phyloP scores from a whole-genome alignment of 768 basidiomycete genomes.

The Mrakia gelida region DNA sequence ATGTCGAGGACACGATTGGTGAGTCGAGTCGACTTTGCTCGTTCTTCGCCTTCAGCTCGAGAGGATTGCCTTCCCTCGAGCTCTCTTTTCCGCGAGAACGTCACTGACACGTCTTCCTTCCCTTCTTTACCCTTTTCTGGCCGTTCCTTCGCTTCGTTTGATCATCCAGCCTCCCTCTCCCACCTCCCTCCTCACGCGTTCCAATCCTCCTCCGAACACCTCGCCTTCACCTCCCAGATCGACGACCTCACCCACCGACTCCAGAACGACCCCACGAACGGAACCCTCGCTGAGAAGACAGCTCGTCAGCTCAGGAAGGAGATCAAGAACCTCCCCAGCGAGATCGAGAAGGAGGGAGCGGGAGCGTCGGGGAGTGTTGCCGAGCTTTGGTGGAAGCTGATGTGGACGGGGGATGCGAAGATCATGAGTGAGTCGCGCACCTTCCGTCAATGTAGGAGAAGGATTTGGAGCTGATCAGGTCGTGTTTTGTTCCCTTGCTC shows the following conservation, averaged over 20 bases:
- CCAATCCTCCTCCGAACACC: constrained; percentile 20
- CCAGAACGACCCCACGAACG: background rate
- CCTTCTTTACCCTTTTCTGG: background rate
- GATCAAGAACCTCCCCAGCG: constrained; percentile 19
- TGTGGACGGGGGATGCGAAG: constrained; percentile 19
- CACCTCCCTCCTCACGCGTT: constrained; percentile 15
- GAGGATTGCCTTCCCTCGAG: no score
- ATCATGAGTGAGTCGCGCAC: constrained; percentile 7
- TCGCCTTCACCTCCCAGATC: constrained; percentile 7
- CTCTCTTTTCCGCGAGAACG: background rate
- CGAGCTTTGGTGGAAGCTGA: constrained; percentile 27
- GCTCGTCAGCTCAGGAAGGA: constrained; percentile 12
- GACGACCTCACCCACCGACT: constrained; percentile 22
- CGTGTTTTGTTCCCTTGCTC: background rate
- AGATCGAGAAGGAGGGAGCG: constrained; percentile 15
- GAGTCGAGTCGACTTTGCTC: background rate
- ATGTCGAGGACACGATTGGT: constrained; percentile 8
- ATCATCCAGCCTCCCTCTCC: background rate
- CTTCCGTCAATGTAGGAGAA: no score
- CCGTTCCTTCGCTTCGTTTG: background rate
- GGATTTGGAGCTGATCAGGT: background rate
- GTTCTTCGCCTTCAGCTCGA: no score
- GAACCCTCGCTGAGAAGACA: constrained; percentile 20
- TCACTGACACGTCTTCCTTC: background rate
- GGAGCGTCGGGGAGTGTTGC: constrained; percentile 16